Evolutionary conservation across 768 basidiomycete species (phyloP).

Genomic region (Lactarius deliciosus): DNA sequence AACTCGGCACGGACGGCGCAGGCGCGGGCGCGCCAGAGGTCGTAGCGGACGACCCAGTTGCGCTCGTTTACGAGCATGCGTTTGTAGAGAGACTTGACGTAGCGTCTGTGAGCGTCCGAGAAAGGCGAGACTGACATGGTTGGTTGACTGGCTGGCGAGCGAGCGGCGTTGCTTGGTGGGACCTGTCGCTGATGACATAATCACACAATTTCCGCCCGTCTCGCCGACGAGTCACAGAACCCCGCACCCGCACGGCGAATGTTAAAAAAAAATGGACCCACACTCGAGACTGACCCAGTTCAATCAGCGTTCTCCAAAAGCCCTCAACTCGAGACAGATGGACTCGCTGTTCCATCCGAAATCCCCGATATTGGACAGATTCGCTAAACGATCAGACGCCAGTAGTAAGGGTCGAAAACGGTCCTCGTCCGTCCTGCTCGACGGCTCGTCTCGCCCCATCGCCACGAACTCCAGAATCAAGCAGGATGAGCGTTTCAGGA

Average conservation of each 20-base stretch:
- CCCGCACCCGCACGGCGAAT: no score
- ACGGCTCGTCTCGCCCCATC: slow-evolving; percentile 52
- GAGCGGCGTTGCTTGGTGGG: neutral
- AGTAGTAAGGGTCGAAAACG: slow-evolving; percentile 1
- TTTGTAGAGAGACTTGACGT: slow-evolving; percentile 91
- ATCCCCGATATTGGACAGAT: slow-evolving; percentile 46
- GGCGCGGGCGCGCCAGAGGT: slow-evolving; percentile 84
- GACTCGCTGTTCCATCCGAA: slow-evolving; percentile 35
- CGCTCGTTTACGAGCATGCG: slow-evolving; percentile 83
- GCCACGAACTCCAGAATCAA: slow-evolving; percentile 78
- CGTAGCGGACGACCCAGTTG: slow-evolving; percentile 86
- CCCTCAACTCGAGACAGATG: slow-evolving; percentile 48
- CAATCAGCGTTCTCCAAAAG: slow-evolving; percentile 68
- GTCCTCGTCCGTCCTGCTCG: slow-evolving; percentile 26
- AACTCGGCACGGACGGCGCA: slow-evolving; percentile 89
- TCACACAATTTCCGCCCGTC: no score
- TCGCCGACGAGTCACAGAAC: no score
- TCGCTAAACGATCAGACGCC: slow-evolving; percentile 39
- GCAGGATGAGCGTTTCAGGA: slow-evolving; percentile 71
- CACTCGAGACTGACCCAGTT: slow-evolving; percentile 75
- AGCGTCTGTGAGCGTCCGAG: slow-evolving; percentile 70
- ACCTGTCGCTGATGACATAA: neutral
- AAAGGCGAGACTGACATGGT: slow-evolving; percentile 62
- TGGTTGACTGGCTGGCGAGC: neutral
- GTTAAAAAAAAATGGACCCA: slow-evolving; percentile 56